phyloP scores from a whole-genome alignment of 805 yeast genomes.

The Komagataella mondaviorum region DNA sequence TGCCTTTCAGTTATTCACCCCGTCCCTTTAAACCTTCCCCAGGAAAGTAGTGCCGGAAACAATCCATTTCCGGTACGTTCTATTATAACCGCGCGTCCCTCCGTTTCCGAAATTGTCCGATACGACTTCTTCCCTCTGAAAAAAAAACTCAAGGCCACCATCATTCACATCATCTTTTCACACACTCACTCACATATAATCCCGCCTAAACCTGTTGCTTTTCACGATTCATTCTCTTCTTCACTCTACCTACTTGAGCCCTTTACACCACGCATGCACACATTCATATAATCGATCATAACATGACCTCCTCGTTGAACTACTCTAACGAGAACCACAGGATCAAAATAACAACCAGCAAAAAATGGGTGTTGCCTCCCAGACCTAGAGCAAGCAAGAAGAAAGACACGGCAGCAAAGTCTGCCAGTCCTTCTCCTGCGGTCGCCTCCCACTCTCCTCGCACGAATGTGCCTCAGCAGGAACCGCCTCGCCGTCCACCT shows the following conservation, averaged over 20 bases:
- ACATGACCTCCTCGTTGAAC: not conserved
- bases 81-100: not conserved
- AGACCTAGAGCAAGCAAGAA: slow-evolving; percentile 66
- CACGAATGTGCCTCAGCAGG: not conserved
- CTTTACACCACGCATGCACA: not conserved
- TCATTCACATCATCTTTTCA: not conserved
- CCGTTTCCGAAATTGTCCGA: not conserved
- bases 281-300: not conserved
- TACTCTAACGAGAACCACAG: not conserved
- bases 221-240: not conserved
- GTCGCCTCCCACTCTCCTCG: not conserved
- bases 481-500: not conserved
- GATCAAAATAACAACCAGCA: slow-evolving; percentile 41
- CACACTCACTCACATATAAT: not conserved
- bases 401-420: slow-evolving; percentile 2
- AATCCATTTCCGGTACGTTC: not conserved
- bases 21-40: not conserved
- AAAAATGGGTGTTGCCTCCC: slow-evolving; percentile 78
- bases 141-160: not conserved
- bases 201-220: not conserved
- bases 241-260: not conserved
- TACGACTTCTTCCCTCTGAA: not conserved
- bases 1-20: not conserved
- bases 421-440: not conserved
- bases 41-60: not conserved